These are phyloP conservation scores for Calonectria ilicicola DNA, from an alignment of 2,329 filamentous ascomycete genomes.

Conservation along the genomic window DNA sequence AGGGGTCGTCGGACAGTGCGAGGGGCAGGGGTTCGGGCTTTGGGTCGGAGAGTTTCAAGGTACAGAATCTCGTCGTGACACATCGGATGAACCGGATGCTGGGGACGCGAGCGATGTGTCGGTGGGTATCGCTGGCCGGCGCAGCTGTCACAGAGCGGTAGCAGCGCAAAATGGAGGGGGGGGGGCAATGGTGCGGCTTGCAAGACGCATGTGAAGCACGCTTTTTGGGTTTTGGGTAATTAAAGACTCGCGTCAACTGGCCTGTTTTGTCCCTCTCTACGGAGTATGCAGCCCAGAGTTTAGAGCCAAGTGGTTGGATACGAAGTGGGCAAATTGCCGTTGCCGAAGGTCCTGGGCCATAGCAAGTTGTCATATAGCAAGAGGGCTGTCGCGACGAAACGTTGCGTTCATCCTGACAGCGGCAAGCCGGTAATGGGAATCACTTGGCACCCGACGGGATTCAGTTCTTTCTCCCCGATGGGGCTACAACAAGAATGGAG, in stretches of 20 bases:
- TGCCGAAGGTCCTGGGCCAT: background rate
- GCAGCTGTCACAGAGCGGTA: constrained; percentile 4
- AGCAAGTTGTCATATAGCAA: constrained; percentile 8
- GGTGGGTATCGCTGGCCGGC: background rate
- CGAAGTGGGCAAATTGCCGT: background rate
- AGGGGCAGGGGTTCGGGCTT: constrained; percentile 8
- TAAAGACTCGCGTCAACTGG: background rate
- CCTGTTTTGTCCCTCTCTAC: background rate
- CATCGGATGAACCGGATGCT: constrained; percentile 38
- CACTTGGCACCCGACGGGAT: too few relatives aligned
- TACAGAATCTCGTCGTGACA: constrained; percentile 26
- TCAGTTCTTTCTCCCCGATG: too few relatives aligned
- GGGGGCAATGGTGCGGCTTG: background rate
- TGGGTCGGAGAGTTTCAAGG: constrained; percentile 37
- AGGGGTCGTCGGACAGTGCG: constrained; percentile 23
- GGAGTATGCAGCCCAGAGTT: background rate
- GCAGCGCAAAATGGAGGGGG: background rate
- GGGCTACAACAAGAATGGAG: too few relatives aligned
- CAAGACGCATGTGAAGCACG: background rate
- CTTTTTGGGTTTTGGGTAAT: constrained; percentile 2
- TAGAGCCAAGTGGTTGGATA: constrained; percentile 5
- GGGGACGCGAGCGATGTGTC: constrained; percentile 7
- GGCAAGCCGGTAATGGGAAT: background rate
- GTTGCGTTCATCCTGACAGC: background rate
- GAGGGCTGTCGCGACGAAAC: constrained; percentile 10